phyloP scores from a whole-genome alignment of 2,329 filamentous ascomycete species.

The Colletotrichum sp. region DNA sequence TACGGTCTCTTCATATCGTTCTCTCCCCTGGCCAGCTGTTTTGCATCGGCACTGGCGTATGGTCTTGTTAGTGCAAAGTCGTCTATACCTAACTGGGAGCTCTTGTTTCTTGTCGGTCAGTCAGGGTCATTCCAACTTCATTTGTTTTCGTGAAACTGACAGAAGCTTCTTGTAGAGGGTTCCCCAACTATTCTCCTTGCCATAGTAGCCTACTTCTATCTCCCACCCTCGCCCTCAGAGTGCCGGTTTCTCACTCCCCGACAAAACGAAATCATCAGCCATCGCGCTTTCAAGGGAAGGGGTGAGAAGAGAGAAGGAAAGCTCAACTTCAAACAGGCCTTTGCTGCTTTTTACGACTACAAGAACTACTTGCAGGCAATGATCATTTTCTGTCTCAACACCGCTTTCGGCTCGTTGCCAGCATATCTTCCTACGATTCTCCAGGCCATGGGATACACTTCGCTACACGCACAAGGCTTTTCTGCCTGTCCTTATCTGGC shows the following conservation, averaged over 20 bases:
- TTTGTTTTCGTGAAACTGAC: neutral
- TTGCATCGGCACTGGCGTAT: constrained; percentile 70
- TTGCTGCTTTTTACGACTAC: constrained; percentile 49
- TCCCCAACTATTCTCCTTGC: constrained; percentile 62
- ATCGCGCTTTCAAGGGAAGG: constrained; percentile 50
- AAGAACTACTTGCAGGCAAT: constrained; percentile 54
- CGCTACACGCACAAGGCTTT: constrained; percentile 72
- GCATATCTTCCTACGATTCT: constrained; percentile 70
- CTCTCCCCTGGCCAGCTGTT: constrained; percentile 70
- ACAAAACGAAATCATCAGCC: constrained; percentile 62
- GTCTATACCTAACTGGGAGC: constrained; percentile 65
- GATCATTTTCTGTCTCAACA: constrained; percentile 48
- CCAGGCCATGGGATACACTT: constrained; percentile 69
- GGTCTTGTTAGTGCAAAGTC: constrained; percentile 65
- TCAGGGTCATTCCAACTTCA: neutral
- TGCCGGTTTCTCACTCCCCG: constrained; percentile 60
- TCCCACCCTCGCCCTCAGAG: constrained; percentile 57
- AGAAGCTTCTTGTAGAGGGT: constrained; percentile 45
- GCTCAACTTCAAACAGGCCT: constrained; percentile 50
- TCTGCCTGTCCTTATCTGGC: constrained; percentile 75
- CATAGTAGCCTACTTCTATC: constrained; percentile 56
- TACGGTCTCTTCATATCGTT: constrained; percentile 74
- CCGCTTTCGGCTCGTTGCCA: constrained; percentile 46
- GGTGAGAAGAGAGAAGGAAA: constrained; percentile 51
- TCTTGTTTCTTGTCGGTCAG: constrained; percentile 64